Base-by-base conservation (phyloP, 768 basidiomycete species). In the Tulasnella sp. region DNA sequence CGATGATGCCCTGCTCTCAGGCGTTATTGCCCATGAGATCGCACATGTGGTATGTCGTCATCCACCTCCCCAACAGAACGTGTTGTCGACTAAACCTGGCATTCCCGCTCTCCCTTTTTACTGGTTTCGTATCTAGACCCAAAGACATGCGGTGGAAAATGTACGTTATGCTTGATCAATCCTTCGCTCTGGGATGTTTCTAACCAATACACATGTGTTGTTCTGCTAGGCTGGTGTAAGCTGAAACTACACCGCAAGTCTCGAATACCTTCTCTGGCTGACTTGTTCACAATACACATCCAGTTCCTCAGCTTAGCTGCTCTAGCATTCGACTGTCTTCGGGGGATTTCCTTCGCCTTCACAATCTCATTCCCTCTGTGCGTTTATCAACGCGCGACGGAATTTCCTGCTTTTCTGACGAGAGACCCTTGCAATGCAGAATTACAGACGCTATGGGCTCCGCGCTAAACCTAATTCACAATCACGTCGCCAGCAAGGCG, bases 91-190 rank as follows among this genome's bases (percentile, higher is more conserved):
- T 75, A 27, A 16, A 16, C 16, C n/a, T 52, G 38, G 40, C 24
- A 27, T 12, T 42, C 16, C 42, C 48, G n/a, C n/a, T n/a, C 8
- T 34, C 24, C 36, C 34, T 31, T 77, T 73, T 48, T 58, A 31
- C 42, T 7, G 39, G 7, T 2, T 27, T 62, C 34, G 44, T 74
- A 68, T 46, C 9, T 82, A 83, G 0, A 83, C 85, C 3, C 85
- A 87, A 75, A 80, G 87, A 40, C 87, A 88, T 78, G 85, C 86
- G 14, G 86, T 87, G n/a, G 87, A 88, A 82, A 87, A 87, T 76
- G 82, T 87, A 71, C 85, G 87, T 38, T 83, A 6, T 24, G 40
- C n/a, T 10, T 78, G 79, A n/a, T 12, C 10, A 38, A 8, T 27
- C 31, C 38, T 16, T 21, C 2, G 40, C 31, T 38, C 4, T n/a